Percentiles rank a stretch among this genome's conserved stretches.
These are phyloP conservation scores for Sugiyamaella marilandica DNA, from an alignment of 805 yeast species.

Conservation along the genomic window DNA sequence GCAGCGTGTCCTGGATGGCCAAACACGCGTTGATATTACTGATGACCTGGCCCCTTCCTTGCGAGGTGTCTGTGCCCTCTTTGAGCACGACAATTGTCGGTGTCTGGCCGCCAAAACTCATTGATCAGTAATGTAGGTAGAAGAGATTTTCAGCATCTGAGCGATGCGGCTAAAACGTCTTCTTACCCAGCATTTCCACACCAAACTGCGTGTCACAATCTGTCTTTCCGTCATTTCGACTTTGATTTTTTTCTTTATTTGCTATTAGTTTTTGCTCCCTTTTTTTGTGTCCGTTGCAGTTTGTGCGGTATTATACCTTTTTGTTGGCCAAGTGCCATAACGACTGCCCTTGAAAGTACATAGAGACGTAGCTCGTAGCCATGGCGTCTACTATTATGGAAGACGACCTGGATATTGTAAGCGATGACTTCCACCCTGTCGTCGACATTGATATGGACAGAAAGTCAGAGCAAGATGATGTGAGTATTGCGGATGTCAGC, in stretches of 20 bases:
- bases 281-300: not conserved
- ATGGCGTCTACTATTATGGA: not conserved
- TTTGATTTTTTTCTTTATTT: not conserved
- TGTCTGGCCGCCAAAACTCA: conserved; percentile 89
- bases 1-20: conserved; percentile 93
- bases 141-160: not conserved
- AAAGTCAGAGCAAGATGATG: not conserved
- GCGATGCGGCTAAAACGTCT: no score
- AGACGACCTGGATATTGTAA: not conserved
- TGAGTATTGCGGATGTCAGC: not conserved
- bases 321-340: no score
- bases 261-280: not conserved
- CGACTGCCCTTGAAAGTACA: no score
- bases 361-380: not conserved
- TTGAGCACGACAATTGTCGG: conserved; percentile 97
- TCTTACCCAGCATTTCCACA: no score
- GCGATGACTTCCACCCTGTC: not conserved
- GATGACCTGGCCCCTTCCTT: conserved; percentile 93
- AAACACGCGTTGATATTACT: conserved; percentile 95
- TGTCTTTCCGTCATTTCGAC: not conserved
- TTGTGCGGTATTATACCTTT: no score
- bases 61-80: conserved; percentile 97
- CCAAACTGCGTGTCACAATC: not conserved
- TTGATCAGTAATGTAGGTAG: conserved; percentile 27
- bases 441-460: conserved; percentile 2